Conservation (phyloP, 345 rosid species). For the Chamaenerion angustifolium region DNA sequence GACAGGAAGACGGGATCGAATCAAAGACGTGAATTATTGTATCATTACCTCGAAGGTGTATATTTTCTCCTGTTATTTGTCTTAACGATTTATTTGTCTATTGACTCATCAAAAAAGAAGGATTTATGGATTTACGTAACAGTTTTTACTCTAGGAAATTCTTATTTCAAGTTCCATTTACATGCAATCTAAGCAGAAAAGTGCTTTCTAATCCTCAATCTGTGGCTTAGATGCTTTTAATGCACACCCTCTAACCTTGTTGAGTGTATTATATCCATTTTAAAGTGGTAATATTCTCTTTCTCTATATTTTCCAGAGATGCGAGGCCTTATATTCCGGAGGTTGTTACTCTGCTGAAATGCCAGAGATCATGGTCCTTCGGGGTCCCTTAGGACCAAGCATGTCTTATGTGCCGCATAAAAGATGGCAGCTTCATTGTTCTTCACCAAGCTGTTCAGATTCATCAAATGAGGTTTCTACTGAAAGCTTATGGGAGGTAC, state of each 20-base stretch:
- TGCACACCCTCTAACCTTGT: not conserved
- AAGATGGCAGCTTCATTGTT: conserved; percentile 44
- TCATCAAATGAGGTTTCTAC: conserved; percentile 36
- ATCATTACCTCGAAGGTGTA: not conserved
- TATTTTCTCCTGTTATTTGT: too few relatives aligned
- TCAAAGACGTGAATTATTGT: conserved; percentile 32
- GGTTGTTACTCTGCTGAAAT: conserved; percentile 20
- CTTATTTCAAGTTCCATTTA: conserved; percentile 1
- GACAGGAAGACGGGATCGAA: conserved; percentile 31
- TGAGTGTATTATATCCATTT: not conserved
- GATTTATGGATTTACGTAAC: too few relatives aligned
- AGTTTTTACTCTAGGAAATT: too few relatives aligned
- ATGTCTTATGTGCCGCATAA: conserved; percentile 25
- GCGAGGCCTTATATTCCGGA: conserved; percentile 31
- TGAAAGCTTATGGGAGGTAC: conserved; percentile 92
- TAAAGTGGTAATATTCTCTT: conserved; percentile 7
- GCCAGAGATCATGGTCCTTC: conserved; percentile 20
- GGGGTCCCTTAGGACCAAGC: conserved; percentile 28
- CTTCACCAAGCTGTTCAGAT: conserved; percentile 33
- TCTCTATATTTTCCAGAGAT: conserved; percentile 31
- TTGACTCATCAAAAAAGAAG: too few relatives aligned
- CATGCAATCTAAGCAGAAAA: too few relatives aligned
- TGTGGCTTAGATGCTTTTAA: not conserved
- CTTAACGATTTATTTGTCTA: too few relatives aligned
- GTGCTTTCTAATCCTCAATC: too few relatives aligned